Conservation (phyloP, 495 filamentous ascomycete species). For the Xylaria grammica region DNA sequence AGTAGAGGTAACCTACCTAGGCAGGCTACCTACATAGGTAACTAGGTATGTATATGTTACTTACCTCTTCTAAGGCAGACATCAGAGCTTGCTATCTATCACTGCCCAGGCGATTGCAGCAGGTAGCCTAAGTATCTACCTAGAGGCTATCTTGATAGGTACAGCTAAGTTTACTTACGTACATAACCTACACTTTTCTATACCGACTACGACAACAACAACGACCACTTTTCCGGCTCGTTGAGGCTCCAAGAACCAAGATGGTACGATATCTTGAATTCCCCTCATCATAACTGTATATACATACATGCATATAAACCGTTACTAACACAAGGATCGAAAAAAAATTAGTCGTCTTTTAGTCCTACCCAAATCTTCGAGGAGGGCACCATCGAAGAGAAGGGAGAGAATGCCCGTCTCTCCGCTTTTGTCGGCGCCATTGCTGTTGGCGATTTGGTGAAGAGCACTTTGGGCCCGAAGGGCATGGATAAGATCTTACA, state of each 20-base stretch:
- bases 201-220: conserved; percentile 9
- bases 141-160: no score
- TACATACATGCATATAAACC: neutral
- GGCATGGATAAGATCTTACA: conserved; percentile 99
- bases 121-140: neutral
- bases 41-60: no score
- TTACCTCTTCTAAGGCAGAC: no score
- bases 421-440: conserved; percentile 97
- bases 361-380: conserved; percentile 98
- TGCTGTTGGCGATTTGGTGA: conserved; percentile 94
- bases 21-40: neutral
- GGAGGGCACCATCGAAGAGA: conserved; percentile 96
- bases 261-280: conserved; percentile 26
- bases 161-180: no score
- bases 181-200: neutral
- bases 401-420: conserved; percentile 98
- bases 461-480: conserved; percentile 95
- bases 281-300: neutral
- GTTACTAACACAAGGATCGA: conserved; percentile 9
- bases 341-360: conserved; percentile 53
- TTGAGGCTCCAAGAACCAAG: conserved; percentile 10
- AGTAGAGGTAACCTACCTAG: neutral
- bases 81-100: neutral
- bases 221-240: neutral
- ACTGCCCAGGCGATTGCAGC: neutral